Conservation (phyloP, 306 rosid genomes). For the Medicago truncatula region MtrunA17r5.0-ANR NC_053043.1:2413501-2414000, state of each 20-base stretch:
- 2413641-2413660: no score
- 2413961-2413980: slow-evolving; percentile 30
- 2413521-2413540: neutral
- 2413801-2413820: slow-evolving; percentile 62
- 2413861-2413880: neutral
- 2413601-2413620: slow-evolving; percentile 34
- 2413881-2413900: slow-evolving; percentile 27
- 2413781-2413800: slow-evolving; percentile 76
- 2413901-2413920: slow-evolving; percentile 20
- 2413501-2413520: neutral
- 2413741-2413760: slow-evolving; percentile 75
- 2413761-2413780: slow-evolving; percentile 84
- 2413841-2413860: slow-evolving; percentile 8
- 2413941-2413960: slow-evolving; percentile 10
- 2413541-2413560: no score
- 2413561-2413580: no score
- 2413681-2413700: slow-evolving; percentile 35
- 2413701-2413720: slow-evolving; percentile 90
- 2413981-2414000: slow-evolving; percentile 22
- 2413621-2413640: slow-evolving; percentile 31
- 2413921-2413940: slow-evolving; percentile 9
- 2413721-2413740: slow-evolving; percentile 86
- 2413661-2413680: slow-evolving; percentile 28
- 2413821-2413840: slow-evolving; percentile 26
- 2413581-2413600: neutral